phyloP scores from a whole-genome alignment of 192 early-diverging fungal genomes.

The Thamnidium elegans region DNA sequence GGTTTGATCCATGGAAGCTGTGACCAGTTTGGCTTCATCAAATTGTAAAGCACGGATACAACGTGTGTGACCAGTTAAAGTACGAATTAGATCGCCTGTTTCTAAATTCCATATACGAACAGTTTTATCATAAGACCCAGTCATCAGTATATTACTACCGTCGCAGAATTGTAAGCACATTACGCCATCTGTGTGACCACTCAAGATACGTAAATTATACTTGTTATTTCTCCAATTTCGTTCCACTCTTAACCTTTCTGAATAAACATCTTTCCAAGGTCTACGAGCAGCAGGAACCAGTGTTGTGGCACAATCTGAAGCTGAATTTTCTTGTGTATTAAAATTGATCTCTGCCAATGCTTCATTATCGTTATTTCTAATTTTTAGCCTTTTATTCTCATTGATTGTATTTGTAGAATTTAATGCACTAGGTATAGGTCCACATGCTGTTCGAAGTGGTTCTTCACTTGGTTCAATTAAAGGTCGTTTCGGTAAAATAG shows the following conservation, averaged over 20 bases:
- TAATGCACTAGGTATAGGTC: constrained; percentile 8
- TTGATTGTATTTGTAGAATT: constrained; percentile 14
- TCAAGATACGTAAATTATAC: constrained; percentile 59
- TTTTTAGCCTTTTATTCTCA: constrained; percentile 17
- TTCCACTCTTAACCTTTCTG: constrained; percentile 87
- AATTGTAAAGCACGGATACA: constrained; percentile 89
- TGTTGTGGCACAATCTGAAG: constrained; percentile 11
- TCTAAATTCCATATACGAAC: constrained; percentile 87
- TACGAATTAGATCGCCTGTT: constrained; percentile 74
- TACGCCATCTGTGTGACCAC: constrained; percentile 87
- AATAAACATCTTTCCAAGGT: constrained; percentile 95
- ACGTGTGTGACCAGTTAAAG: constrained; percentile 80
- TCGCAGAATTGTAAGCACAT: constrained; percentile 90
- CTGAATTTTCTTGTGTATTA: neutral
- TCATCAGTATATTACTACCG: constrained; percentile 63
- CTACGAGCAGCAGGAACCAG: constrained; percentile 41
- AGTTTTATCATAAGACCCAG: constrained; percentile 86
- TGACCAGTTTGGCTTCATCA: constrained; percentile 91
- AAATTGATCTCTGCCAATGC: constrained; percentile 12
- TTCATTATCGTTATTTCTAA: constrained; percentile 17
- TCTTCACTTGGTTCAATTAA: constrained; percentile 29
- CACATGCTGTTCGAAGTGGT: constrained; percentile 16
- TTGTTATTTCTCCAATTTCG: constrained; percentile 91
- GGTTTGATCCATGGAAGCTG: constrained; percentile 89
- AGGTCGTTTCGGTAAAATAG: constrained; percentile 23